A percentile compares a stretch with the other conserved stretches of the same genome.
phyloP scores from a whole-genome alignment of 108 stramenopile genomes.

The Chaetoceros tenuissimus region DNA sequence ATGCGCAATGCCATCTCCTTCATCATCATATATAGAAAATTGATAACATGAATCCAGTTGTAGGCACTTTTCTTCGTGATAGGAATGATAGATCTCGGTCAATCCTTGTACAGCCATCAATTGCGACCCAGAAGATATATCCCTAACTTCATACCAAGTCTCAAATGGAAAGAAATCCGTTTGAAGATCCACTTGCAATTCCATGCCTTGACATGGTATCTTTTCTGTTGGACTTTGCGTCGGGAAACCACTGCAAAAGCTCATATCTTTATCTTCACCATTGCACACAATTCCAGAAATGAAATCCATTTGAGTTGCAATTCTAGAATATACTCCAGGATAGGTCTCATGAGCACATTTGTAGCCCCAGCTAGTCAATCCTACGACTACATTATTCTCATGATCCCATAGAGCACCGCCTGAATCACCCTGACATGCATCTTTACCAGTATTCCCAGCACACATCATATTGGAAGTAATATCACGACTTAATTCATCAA shows the following conservation, averaged over 20 bases:
- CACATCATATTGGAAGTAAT: conserved; percentile 51
- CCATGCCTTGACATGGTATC: background rate
- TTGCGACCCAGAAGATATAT: background rate
- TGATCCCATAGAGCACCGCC: conserved; percentile 27
- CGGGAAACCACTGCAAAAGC: background rate
- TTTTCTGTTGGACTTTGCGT: background rate
- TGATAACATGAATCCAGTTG: conserved; percentile 6
- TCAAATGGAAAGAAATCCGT: background rate
- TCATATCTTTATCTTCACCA: conserved; percentile 4
- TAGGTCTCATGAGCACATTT: conserved; percentile 39
- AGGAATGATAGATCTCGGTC: background rate
- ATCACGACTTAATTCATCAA: conserved; percentile 14
- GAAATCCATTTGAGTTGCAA: conserved; percentile 30
- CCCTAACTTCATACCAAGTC: background rate
- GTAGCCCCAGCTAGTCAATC: conserved; percentile 41
- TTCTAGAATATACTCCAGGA: conserved; percentile 36
- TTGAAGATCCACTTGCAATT: no score
- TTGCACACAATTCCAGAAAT: conserved; percentile 33
- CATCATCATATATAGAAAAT: conserved; percentile 23
- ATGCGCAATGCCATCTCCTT: conserved; percentile 22
- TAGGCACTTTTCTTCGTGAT: background rate
- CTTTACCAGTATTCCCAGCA: conserved; percentile 11
- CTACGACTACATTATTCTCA: conserved; percentile 22
- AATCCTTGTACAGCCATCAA: background rate
- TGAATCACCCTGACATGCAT: conserved; percentile 38